phyloP scores from a whole-genome alignment of 2,329 filamentous ascomycete species.

The Trichoderma arundinaceum region DNA sequence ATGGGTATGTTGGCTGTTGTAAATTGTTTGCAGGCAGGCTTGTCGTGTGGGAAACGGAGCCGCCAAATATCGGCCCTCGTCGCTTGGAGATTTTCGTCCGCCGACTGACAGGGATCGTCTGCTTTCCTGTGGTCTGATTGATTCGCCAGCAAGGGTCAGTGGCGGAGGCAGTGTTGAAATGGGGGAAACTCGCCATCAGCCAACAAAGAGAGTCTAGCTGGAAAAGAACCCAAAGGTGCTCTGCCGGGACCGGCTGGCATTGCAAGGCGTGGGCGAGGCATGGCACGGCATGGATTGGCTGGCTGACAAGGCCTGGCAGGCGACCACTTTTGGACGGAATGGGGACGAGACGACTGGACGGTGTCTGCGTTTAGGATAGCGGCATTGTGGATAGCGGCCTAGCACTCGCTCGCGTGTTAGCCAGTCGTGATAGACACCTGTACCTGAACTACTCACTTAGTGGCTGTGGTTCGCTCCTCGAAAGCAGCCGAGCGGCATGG shows the following conservation, averaged over 20 bases:
- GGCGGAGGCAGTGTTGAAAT: constrained; percentile 22
- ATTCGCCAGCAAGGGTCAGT: constrained; percentile 1
- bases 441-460: not conserved
- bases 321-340: constrained; percentile 3
- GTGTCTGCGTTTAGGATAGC: constrained; percentile 11
- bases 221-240: not conserved
- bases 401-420: too few species aligned
- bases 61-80: not conserved
- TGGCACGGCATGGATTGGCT: not conserved
- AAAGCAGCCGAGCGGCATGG: not conserved
- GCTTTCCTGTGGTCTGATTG: constrained; percentile 6
- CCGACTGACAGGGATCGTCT: not conserved
- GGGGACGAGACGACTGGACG: not conserved
- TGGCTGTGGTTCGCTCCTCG: not conserved
- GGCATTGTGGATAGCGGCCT: not conserved
- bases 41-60: not conserved
- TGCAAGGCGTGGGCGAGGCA: not conserved
- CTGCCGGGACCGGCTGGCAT: not conserved
- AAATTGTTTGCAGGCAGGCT: not conserved
- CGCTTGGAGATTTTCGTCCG: constrained; percentile 27
- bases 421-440: too few species aligned
- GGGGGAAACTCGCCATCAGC: not conserved
- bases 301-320: not conserved
- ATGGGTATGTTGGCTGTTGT: not conserved
- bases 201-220: not conserved